These are phyloP conservation scores for Pleurotus giganteus DNA, from an alignment of 768 basidiomycete species.

Conservation along the genomic window DNA sequence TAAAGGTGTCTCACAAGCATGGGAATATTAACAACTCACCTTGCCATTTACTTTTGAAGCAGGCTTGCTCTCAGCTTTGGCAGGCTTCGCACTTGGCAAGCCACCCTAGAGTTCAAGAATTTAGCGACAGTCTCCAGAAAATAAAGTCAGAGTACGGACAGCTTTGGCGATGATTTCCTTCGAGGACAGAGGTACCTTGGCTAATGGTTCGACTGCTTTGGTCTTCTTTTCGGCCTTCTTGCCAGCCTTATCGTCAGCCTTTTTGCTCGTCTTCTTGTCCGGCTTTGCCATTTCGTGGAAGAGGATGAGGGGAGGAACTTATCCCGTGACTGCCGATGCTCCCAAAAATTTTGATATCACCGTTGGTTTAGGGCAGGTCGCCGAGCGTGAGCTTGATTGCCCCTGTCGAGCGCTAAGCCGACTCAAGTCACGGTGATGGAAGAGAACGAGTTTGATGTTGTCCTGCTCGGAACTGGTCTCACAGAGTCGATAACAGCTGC, in stretches of 20 bases:
- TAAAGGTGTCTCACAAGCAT: slow-evolving; percentile 19
- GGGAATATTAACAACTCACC: slow-evolving; percentile 10
- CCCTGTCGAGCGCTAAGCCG: too few species aligned
- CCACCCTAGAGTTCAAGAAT: neutral
- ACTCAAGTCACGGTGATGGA: neutral
- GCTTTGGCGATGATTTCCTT: slow-evolving; percentile 44
- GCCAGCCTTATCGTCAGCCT: slow-evolving; percentile 28
- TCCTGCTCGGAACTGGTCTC: slow-evolving; percentile 77
- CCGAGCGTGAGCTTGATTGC: too few species aligned
- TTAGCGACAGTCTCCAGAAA: slow-evolving; percentile 4
- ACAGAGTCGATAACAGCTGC: slow-evolving; percentile 86
- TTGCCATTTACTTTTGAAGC: slow-evolving; percentile 13
- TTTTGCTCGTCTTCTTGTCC: slow-evolving; percentile 46
- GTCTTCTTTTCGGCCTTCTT: slow-evolving; percentile 32
- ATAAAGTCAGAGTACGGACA: slow-evolving; percentile 18
- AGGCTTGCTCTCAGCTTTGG: slow-evolving; percentile 21
- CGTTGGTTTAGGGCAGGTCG: slow-evolving; percentile 10
- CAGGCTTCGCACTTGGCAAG: slow-evolving; percentile 22
- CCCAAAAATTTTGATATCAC: slow-evolving; percentile 6
- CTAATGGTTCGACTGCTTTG: slow-evolving; percentile 20
- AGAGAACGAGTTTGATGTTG: slow-evolving; percentile 56
- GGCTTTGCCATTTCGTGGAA: slow-evolving; percentile 41
- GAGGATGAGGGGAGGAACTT: slow-evolving; percentile 15
- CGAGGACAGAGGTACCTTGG: slow-evolving; percentile 30
- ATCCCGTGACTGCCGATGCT: neutral